phyloP scores from a whole-genome alignment of 495 filamentous ascomycete genomes.

The Penicillium bovifimosum region DNA sequence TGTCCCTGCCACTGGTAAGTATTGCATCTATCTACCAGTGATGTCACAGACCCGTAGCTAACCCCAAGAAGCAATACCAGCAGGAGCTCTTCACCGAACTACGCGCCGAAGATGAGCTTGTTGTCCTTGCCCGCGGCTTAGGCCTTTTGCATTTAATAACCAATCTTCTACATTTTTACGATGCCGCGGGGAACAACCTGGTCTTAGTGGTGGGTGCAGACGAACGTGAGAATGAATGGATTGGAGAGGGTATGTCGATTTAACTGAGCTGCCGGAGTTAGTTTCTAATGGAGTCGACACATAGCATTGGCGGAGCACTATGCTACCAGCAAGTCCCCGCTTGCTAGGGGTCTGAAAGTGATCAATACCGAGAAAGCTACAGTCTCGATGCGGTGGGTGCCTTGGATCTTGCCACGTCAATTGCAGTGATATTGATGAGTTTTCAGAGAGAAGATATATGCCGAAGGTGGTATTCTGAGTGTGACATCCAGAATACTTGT shows the following conservation, averaged over 20 bases:
- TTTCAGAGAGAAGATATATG: constrained; percentile 79
- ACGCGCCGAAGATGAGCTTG: constrained; percentile 84
- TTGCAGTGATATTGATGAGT: constrained; percentile 15
- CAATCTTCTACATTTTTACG: constrained; percentile 92
- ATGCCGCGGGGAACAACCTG: constrained; percentile 90
- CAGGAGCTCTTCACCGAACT: constrained; percentile 91
- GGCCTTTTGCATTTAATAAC: constrained; percentile 86
- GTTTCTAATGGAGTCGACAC: constrained; percentile 5
- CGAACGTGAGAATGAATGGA: constrained; percentile 90
- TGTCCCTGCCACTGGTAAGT: constrained; percentile 83
- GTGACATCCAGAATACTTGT: constrained; percentile 93
- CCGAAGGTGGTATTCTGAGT: constrained; percentile 85
- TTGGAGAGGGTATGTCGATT: constrained; percentile 60
- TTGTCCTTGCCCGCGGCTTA: constrained; percentile 84
- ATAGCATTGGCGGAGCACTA: constrained; percentile 85
- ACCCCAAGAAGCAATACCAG: constrained; percentile 59
- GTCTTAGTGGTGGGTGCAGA: constrained; percentile 86
- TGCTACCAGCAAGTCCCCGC: constrained; percentile 69
- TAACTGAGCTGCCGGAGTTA: neutral
- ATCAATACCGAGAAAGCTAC: constrained; percentile 93
- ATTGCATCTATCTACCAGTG: constrained; percentile 12
- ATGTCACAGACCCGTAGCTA: constrained; percentile 8
- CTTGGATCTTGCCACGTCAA: neutral
- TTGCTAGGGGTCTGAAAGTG: constrained; percentile 77
- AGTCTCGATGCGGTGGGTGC: constrained; percentile 59